phyloP scores from a whole-genome alignment of 2,329 filamentous ascomycete genomes.

The Talaromyces sp. region DNA sequence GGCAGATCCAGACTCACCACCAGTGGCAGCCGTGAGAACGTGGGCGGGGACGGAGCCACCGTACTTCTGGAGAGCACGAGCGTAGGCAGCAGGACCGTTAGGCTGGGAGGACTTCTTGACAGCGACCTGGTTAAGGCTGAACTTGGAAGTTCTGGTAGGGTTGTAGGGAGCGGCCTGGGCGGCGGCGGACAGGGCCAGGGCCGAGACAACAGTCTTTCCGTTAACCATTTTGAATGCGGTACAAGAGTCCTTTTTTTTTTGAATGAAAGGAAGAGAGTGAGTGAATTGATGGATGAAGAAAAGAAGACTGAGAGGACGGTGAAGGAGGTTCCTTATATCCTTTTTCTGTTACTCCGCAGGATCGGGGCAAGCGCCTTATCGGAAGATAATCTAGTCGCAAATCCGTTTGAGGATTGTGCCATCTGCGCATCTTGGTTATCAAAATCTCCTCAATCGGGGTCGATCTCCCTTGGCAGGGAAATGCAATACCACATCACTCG shows the following conservation, averaged over 20 bases:
- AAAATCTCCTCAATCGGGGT: background rate
- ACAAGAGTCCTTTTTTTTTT: background rate
- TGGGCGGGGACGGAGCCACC: conserved; percentile 1
- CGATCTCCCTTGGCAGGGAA: background rate
- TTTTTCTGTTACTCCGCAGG: background rate
- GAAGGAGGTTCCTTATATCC: background rate
- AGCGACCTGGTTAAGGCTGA: conserved; percentile 12
- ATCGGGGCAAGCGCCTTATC: background rate
- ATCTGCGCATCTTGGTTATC: background rate
- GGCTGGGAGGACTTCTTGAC: background rate
- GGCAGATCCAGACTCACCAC: conserved; percentile 21
- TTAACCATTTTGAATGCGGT: conserved; percentile 10
- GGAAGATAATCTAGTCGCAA: background rate
- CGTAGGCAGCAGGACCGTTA: conserved; percentile 10
- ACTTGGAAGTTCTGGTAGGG: conserved; percentile 5
- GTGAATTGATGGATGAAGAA: background rate
- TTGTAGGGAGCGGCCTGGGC: conserved; percentile 7
- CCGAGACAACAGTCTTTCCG: conserved; percentile 12
- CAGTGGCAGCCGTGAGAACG: conserved; percentile 6
- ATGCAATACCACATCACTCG: background rate
- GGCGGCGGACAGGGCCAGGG: conserved; percentile 11
- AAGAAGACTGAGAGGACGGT: background rate
- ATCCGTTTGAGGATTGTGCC: background rate
- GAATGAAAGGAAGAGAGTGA: background rate
- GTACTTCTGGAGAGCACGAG: conserved; percentile 10